Conservation (phyloP, 2,329 filamentous ascomycete species). For the Triangularia setosa region DNA sequence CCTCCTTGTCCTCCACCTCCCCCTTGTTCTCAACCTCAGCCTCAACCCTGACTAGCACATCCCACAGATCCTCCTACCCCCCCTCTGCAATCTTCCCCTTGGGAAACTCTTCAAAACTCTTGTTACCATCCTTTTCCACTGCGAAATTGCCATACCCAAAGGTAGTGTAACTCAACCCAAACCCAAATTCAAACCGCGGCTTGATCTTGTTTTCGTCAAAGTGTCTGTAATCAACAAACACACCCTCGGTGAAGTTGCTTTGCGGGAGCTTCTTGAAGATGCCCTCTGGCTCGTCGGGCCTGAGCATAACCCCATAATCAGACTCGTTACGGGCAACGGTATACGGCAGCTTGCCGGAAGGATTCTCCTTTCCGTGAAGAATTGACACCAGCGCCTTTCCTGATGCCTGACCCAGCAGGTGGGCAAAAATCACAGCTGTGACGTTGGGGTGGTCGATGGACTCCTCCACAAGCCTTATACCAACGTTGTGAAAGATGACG, state of each 20-base stretch:
- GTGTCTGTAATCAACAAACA: conserved; percentile 52
- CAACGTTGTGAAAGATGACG: conserved; percentile 64
- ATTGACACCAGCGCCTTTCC: conserved; percentile 53
- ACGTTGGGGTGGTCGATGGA: conserved; percentile 63
- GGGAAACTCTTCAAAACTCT: conserved; percentile 35
- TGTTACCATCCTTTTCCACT: conserved; percentile 30
- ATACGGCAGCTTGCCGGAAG: conserved; percentile 58
- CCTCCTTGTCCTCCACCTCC: conserved; percentile 40
- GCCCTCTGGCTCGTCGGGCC: conserved; percentile 43
- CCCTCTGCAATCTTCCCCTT: conserved; percentile 39
- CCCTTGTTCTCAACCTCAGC: conserved; percentile 43
- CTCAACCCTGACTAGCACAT: conserved; percentile 38
- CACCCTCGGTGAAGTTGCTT: conserved; percentile 48
- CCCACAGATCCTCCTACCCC: conserved; percentile 46
- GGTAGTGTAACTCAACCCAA: conserved; percentile 53
- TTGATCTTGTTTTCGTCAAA: conserved; percentile 47
- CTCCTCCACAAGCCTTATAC: conserved; percentile 54
- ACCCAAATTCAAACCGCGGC: conserved; percentile 54
- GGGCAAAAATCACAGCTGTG: conserved; percentile 60
- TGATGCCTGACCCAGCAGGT: conserved; percentile 61
- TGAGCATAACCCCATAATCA: conserved; percentile 49
- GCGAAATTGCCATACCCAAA: conserved; percentile 45
- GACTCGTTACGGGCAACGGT: conserved; percentile 54
- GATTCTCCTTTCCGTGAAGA: conserved; percentile 54
- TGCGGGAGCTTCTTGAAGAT: conserved; percentile 50